Evolutionary conservation across 192 early-diverging fungal genomes (phyloP).

Genomic region (Polychytrium aggregatum): DNA sequence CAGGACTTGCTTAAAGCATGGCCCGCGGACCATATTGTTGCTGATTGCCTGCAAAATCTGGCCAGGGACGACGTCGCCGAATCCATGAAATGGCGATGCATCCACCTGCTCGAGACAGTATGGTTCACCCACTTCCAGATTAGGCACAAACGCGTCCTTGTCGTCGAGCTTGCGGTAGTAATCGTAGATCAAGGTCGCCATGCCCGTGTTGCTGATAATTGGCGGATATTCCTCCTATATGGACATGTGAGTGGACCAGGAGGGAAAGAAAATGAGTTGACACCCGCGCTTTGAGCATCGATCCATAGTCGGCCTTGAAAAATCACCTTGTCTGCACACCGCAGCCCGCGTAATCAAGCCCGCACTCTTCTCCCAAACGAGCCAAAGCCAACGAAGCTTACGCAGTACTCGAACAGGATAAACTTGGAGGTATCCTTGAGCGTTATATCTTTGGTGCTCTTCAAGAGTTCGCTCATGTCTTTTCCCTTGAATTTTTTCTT

Average conservation of each 20-base stretch:
- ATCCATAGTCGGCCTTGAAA: too few relatives aligned
- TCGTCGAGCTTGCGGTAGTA: constrained; percentile 87
- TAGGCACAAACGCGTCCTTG: constrained; percentile 67
- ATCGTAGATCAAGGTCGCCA: constrained; percentile 88
- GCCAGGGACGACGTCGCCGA: constrained; percentile 89
- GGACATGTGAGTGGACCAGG: background rate
- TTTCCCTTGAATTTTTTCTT: constrained; percentile 50
- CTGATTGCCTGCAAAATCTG: constrained; percentile 77
- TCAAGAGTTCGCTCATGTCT: constrained; percentile 43
- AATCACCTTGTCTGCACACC: too few relatives aligned
- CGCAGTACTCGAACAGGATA: constrained; percentile 81
- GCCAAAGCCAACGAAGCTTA: constrained; percentile 13
- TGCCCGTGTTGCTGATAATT: constrained; percentile 83
- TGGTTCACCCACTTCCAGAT: constrained; percentile 32
- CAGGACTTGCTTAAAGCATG: constrained; percentile 67
- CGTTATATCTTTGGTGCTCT: constrained; percentile 76
- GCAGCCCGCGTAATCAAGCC: too few relatives aligned
- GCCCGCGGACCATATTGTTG: constrained; percentile 92
- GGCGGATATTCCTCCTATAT: constrained; percentile 85
- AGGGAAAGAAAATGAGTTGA: constrained; percentile 2
- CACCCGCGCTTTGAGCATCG: background rate
- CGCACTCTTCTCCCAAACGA: too few relatives aligned
- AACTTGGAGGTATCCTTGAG: constrained; percentile 76
- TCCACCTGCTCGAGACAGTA: constrained; percentile 81
- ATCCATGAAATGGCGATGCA: constrained; percentile 85